Base-by-base conservation (phyloP, 768 basidiomycete genomes). In the Tremella yokohamensis region DNA sequence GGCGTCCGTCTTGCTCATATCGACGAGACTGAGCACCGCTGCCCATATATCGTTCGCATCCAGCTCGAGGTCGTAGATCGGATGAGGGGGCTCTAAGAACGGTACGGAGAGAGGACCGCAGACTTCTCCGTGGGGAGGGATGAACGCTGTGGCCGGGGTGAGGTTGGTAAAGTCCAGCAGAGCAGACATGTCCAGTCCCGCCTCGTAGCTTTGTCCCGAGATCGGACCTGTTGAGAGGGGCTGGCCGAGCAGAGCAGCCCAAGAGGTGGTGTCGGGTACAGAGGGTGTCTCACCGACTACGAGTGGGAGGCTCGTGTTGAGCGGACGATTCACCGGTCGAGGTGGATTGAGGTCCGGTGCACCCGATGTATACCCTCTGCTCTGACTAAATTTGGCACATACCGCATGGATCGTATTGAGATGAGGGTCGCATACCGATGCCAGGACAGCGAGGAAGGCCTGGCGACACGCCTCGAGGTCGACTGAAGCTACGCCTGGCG, bases 381-480 rank as follows among this genome's bases (percentile, higher is more conserved):
- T 56, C 39, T 56, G 25, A 18, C 12, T 29, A 25, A 56, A 48
- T 20, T 56, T 56, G 3, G 18, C 24, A 37, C 55, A 56, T 8
- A 56, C 55, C 18, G 55, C 55, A 26, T 56, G 55, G 34, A 56
- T 56, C 12, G 55, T 56, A 19, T 56, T 56, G 11, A 56, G 55
- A n/a, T 56, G 55, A 11, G 55, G 55, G 37, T 56, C 55, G 45
- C 55, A 56, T 7, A 56, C 45, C n/a, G 55, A 56, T 9, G 55
- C 42, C 3, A 56, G 34, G 20, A 56, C 55, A 26, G 55, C 55
- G 19, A 56, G 16, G 19, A 56, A 56, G 3, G 26, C 55, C 37
- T 56, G 8, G 3, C 55, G 42, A 19, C 25, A 24, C 11, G 55
- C 55, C 12, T 56, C 45, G 8, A 56, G 48, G 24, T 54, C 53